phyloP scores from a whole-genome alignment of 2,329 filamentous ascomycete species.

The Phialemonium atrogriseum region DNA sequence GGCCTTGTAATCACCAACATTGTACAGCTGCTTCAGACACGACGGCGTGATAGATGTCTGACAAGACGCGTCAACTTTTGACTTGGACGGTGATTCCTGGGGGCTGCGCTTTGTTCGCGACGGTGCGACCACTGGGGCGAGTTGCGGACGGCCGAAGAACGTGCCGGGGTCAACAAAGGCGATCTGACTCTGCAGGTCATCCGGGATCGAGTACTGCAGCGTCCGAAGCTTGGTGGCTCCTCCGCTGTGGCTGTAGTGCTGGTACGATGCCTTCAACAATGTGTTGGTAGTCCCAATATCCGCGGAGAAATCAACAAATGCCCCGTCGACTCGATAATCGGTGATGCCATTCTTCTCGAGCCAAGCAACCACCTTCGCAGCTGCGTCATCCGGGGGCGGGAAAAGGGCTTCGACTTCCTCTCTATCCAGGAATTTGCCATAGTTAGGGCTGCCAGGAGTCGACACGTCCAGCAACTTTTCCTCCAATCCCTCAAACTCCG shows the following conservation, averaged over 20 bases:
- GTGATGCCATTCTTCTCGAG: background rate
- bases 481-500: slow-evolving; percentile 4
- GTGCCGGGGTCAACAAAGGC: slow-evolving; percentile 3
- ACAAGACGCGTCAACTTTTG: slow-evolving; percentile 12
- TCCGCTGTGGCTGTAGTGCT: slow-evolving; percentile 3
- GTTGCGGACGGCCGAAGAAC: slow-evolving; percentile 1
- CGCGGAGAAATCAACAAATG: slow-evolving; percentile 4
- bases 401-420: slow-evolving; percentile 1
- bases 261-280: slow-evolving; percentile 3
- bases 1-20: slow-evolving; percentile 31
- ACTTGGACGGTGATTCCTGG: slow-evolving; percentile 1
- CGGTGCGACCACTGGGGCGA: background rate
- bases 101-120: slow-evolving; percentile 1
- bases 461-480: slow-evolving; percentile 2
- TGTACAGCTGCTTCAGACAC: slow-evolving; percentile 37
- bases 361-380: slow-evolving; percentile 2
- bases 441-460: slow-evolving; percentile 4
- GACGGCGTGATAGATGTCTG: slow-evolving; percentile 27
- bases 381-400: background rate
- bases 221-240: slow-evolving; percentile 5
- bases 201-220: slow-evolving; percentile 4
- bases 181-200: slow-evolving; percentile 1
- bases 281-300: slow-evolving; percentile 2
- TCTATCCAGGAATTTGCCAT: slow-evolving; percentile 4
- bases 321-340: slow-evolving; percentile 1